Evolutionary conservation across 805 yeast genomes (phyloP).

Genomic region (Cephaloascus fragrans): DNA sequence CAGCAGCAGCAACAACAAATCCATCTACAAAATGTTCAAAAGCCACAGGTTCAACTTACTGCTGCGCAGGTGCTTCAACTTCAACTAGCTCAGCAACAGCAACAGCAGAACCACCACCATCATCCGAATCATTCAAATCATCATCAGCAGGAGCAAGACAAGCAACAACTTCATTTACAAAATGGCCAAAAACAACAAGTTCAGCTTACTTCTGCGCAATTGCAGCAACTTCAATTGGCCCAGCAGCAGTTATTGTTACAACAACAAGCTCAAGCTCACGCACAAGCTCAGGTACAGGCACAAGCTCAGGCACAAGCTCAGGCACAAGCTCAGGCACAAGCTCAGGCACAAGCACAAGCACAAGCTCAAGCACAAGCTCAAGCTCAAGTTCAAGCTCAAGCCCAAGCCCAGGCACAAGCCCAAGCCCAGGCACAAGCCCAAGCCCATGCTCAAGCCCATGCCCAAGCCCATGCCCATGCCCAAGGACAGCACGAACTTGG

Average conservation of each 20-base stretch:
- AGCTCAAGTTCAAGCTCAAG: background rate
- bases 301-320: constrained; percentile 3
- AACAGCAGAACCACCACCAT: no score
- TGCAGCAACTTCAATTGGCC: constrained; percentile 12
- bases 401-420: constrained; percentile 9
- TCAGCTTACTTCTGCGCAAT: constrained; percentile 20
- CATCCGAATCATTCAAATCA: no score
- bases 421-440: constrained; percentile 8
- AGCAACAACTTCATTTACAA: constrained; percentile 9
- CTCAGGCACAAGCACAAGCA: background rate
- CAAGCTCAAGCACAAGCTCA: background rate
- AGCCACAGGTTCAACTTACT: constrained; percentile 9
- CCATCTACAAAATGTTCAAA: constrained; percentile 14
- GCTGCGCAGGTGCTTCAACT: constrained; percentile 10
- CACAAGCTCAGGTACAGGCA: constrained; percentile 1
- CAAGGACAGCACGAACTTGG: constrained; percentile 2
- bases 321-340: constrained; percentile 12
- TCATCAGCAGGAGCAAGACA: constrained; percentile 1
- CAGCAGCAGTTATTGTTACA: background rate
- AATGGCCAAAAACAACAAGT: constrained; percentile 14
- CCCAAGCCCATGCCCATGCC: background rate
- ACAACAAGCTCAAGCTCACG: background rate
- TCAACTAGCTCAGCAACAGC: constrained; percentile 1
- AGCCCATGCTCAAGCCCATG: constrained; percentile 1
- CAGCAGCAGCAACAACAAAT: constrained; percentile 9